A percentile compares a stretch with the other conserved stretches of the same genome.
Conservation (phyloP, 2,329 filamentous ascomycete species). For the Curvularia sp. region DNA sequence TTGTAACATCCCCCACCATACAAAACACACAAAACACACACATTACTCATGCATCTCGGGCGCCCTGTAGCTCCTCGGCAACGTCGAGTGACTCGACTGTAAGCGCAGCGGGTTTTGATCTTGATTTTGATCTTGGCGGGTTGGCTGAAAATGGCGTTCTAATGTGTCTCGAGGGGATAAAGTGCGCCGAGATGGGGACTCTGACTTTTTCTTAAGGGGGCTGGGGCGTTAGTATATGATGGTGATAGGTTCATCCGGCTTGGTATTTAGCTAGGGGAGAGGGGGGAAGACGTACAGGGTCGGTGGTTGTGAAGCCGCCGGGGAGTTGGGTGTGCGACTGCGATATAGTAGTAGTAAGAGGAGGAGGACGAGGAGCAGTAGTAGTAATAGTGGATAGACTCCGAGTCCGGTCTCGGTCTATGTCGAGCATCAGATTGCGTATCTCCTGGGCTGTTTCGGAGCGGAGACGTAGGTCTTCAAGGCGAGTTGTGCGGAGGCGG, state of each 20-base stretch:
- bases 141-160: not conserved
- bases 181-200: not conserved
- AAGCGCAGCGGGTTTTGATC: not conserved
- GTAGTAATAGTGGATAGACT: not conserved
- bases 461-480: slow-evolving; percentile 9
- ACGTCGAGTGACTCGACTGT: slow-evolving; percentile 5
- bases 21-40: no score
- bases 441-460: slow-evolving; percentile 8
- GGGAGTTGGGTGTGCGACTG: not conserved
- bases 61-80: slow-evolving; percentile 7
- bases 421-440: slow-evolving; percentile 5
- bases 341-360: not conserved
- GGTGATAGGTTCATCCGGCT: no score
- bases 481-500: slow-evolving; percentile 1
- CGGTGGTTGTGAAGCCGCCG: not conserved
- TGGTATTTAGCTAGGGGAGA: not conserved
- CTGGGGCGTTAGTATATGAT: not conserved
- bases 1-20: not conserved
- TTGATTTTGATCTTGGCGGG: not conserved
- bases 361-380: not conserved
- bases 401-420: not conserved
- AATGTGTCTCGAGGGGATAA: not conserved
- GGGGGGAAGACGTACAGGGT: not conserved
- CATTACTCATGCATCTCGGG: slow-evolving; percentile 1
- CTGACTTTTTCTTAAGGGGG: not conserved